phyloP scores from a whole-genome alignment of 768 basidiomycete species.

The Leccinum disarticulatum region DNA sequence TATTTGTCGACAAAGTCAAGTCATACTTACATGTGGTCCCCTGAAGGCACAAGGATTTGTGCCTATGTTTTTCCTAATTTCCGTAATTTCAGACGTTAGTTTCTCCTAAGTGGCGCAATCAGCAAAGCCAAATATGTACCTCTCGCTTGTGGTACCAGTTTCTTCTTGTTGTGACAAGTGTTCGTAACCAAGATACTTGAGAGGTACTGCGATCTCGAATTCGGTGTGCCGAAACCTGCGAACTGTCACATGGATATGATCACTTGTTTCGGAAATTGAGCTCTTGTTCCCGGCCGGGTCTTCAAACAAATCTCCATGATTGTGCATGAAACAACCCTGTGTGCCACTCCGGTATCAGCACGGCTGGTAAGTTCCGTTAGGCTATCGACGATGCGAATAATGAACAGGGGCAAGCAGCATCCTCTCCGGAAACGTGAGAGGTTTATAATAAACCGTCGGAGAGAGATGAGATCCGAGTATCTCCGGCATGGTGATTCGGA shows the following conservation, averaged over 20 bases:
- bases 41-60: constrained; percentile 43
- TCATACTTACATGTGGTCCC: constrained; percentile 42
- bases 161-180: constrained; percentile 50
- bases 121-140: constrained; percentile 29
- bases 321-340: neutral
- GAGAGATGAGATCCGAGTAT: constrained; percentile 48
- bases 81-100: neutral
- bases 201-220: constrained; percentile 53
- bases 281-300: constrained; percentile 35
- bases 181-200: constrained; percentile 52
- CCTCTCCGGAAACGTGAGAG: constrained; percentile 45
- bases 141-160: constrained; percentile 37
- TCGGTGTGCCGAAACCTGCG: constrained; percentile 64
- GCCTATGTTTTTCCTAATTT: constrained; percentile 38
- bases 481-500: constrained; percentile 18
- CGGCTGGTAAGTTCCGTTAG: constrained; percentile 37
- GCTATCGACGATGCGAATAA: constrained; percentile 56
- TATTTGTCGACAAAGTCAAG: neutral
- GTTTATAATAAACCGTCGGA: constrained; percentile 46
- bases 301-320: constrained; percentile 49
- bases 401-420: constrained; percentile 52
- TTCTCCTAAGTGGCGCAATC: neutral
- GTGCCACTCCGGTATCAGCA: neutral
- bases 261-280: constrained; percentile 42
- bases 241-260: constrained; percentile 44